These are phyloP conservation scores for Volvox reticuliferus DNA, from an alignment of 139 green algal genomes.

Conservation along the genomic window DNA sequence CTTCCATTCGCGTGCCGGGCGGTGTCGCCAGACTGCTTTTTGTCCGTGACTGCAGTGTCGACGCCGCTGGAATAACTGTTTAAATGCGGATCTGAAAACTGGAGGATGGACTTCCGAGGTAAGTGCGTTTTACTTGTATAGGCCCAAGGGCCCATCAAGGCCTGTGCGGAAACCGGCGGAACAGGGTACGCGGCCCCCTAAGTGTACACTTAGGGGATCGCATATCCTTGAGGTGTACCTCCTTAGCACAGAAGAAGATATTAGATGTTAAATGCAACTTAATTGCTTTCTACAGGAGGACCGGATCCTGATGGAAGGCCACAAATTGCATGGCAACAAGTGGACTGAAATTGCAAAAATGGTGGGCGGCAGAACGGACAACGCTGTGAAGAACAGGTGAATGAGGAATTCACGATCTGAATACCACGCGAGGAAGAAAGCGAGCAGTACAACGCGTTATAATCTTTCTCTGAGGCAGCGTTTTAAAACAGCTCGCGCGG, in stretches of 20 bases:
- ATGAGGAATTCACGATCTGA: too few species aligned
- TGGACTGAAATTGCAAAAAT: conserved; percentile 83
- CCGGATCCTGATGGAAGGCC: conserved; percentile 63
- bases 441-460: too few species aligned
- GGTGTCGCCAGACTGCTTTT: neutral
- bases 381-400: conserved; percentile 79
- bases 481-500: too few species aligned
- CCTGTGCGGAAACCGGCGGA: neutral
- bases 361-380: conserved; percentile 83
- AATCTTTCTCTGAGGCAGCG: too few species aligned
- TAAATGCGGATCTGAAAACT: conserved; percentile 80
- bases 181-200: too few species aligned
- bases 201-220: too few species aligned
- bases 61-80: conserved; percentile 81
- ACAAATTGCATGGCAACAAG: conserved; percentile 72
- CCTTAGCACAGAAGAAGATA: neutral
- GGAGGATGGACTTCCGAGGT: conserved; percentile 63
- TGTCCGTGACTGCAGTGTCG: conserved; percentile 59
- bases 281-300: conserved; percentile 63
- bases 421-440: too few species aligned
- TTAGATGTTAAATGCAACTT: neutral
- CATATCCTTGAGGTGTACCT: too few species aligned
- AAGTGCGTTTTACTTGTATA: neutral
- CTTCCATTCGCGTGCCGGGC: neutral
- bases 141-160: too few species aligned